These are phyloP conservation scores for Cyclocybe cylindracea DNA, from an alignment of 768 basidiomycete genomes.

Conservation along the genomic window DNA sequence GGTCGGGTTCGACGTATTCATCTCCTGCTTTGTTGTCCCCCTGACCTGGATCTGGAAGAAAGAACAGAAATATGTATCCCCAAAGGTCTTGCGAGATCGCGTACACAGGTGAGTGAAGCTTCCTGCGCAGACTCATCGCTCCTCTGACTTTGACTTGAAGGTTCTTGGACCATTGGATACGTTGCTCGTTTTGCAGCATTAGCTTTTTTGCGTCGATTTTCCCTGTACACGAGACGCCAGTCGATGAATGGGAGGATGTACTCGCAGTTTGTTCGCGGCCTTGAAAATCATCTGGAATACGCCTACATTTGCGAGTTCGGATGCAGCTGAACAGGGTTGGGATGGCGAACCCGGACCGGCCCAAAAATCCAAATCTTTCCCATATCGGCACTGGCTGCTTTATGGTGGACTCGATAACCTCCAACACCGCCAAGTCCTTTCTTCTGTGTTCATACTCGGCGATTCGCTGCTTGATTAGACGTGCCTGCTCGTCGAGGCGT, in stretches of 20 bases:
- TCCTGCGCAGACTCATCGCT: not conserved
- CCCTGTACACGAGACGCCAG: not conserved
- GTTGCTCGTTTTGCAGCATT: constrained; percentile 3
- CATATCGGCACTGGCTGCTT: not conserved
- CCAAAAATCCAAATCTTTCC: too few relatives aligned
- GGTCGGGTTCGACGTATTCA: constrained; percentile 4
- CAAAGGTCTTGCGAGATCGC: constrained; percentile 5
- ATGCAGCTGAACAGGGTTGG: not conserved
- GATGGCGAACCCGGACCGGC: not conserved
- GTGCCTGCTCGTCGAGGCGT: not conserved
- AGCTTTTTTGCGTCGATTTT: not conserved
- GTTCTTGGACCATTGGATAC: constrained; percentile 1
- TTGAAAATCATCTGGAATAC: too few relatives aligned
- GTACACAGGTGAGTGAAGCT: not conserved
- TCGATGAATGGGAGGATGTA: not conserved
- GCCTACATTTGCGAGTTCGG: not conserved
- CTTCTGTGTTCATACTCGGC: not conserved
- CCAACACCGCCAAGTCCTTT: not conserved
- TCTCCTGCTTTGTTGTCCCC: not conserved
- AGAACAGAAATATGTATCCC: constrained; percentile 9
- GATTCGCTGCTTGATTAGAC: not conserved
- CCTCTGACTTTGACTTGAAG: constrained; percentile 2
- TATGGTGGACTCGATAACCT: constrained; percentile 1
- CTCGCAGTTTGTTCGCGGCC: too few relatives aligned
- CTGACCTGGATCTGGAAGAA: not conserved